phyloP scores from a whole-genome alignment of 192 early-diverging fungal genomes.

The Gaertneriomyces sp. region DNA sequence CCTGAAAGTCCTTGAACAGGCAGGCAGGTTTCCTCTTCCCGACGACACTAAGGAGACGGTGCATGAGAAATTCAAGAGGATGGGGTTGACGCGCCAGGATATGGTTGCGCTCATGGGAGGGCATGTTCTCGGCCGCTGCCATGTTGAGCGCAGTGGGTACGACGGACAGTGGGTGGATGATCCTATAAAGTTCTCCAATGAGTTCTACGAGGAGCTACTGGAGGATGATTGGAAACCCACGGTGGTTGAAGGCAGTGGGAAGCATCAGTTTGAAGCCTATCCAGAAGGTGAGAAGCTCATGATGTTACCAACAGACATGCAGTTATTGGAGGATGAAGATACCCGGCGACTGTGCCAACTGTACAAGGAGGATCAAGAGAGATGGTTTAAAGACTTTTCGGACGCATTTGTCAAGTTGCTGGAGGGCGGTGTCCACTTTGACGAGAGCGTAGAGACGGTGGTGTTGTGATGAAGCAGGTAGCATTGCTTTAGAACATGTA shows the following conservation, averaged over 20 bases:
- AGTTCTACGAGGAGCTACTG: slow-evolving; percentile 69
- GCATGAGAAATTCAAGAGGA: slow-evolving; percentile 59
- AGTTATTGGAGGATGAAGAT: slow-evolving; percentile 51
- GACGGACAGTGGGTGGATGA: slow-evolving; percentile 52
- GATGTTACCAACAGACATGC: slow-evolving; percentile 72
- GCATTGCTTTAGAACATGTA: too few relatives aligned
- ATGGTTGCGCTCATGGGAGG: slow-evolving; percentile 70
- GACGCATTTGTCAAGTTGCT: slow-evolving; percentile 78
- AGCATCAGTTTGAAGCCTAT: slow-evolving; percentile 87
- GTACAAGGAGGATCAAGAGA: slow-evolving; percentile 81
- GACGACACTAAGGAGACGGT: slow-evolving; percentile 5
- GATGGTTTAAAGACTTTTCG: slow-evolving; percentile 90
- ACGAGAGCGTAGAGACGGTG: not conserved
- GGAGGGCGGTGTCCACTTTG: slow-evolving; percentile 73
- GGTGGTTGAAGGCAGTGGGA: slow-evolving; percentile 75
- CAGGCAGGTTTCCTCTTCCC: slow-evolving; percentile 73
- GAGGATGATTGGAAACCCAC: slow-evolving; percentile 67
- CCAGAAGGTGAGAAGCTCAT: slow-evolving; percentile 48
- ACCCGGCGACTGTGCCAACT: slow-evolving; percentile 70
- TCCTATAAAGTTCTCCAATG: slow-evolving; percentile 81
- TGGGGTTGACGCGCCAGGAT: slow-evolving; percentile 75
- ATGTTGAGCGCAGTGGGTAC: slow-evolving; percentile 65
- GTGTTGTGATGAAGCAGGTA: too few relatives aligned
- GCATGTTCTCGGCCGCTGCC: slow-evolving; percentile 66
- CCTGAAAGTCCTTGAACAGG: slow-evolving; percentile 20